Evolutionary conservation across 2,329 filamentous ascomycete species (phyloP).

Genomic region (Botryosphaeria agaves): DNA sequence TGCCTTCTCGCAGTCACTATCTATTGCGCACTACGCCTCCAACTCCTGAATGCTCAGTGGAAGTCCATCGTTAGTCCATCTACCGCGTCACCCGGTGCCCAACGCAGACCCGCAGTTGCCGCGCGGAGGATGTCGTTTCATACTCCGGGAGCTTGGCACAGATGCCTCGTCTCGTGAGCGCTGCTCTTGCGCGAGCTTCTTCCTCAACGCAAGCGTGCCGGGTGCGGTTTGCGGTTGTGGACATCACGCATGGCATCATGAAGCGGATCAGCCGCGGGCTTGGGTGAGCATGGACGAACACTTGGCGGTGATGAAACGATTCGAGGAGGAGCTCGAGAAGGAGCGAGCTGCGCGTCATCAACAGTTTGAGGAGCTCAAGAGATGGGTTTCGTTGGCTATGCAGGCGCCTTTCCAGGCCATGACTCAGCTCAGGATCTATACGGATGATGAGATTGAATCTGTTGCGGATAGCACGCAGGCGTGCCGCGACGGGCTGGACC

Average conservation of each 20-base stretch:
- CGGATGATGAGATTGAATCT: conserved; percentile 22
- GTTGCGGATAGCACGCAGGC: conserved; percentile 20
- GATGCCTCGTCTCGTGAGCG: conserved; percentile 14
- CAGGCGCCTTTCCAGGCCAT: conserved; percentile 21
- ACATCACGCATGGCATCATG: conserved; percentile 29
- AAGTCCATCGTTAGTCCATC: no score
- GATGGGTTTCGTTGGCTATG: conserved; percentile 13
- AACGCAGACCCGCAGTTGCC: conserved; percentile 10
- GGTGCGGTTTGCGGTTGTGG: conserved; percentile 27
- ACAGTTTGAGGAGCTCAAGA: conserved; percentile 13
- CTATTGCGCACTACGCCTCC: no score
- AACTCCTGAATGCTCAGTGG: no score
- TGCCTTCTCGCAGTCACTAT: no score
- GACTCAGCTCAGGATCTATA: conserved; percentile 17
- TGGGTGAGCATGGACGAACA: conserved; percentile 19
- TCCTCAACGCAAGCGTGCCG: conserved; percentile 15
- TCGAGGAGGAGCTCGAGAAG: conserved; percentile 16
- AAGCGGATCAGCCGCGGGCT: conserved; percentile 13
- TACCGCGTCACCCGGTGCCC: no score
- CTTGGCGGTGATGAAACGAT: conserved; percentile 15
- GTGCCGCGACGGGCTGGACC: no score
- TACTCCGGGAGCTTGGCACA: conserved; percentile 10
- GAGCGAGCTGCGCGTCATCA: conserved; percentile 10
- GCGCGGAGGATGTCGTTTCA: conserved; percentile 14
- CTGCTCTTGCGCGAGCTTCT: conserved; percentile 26